These are phyloP conservation scores for Fusarium torulosum DNA, from an alignment of 2,329 filamentous ascomycete species.

Conservation along the genomic window DNA sequence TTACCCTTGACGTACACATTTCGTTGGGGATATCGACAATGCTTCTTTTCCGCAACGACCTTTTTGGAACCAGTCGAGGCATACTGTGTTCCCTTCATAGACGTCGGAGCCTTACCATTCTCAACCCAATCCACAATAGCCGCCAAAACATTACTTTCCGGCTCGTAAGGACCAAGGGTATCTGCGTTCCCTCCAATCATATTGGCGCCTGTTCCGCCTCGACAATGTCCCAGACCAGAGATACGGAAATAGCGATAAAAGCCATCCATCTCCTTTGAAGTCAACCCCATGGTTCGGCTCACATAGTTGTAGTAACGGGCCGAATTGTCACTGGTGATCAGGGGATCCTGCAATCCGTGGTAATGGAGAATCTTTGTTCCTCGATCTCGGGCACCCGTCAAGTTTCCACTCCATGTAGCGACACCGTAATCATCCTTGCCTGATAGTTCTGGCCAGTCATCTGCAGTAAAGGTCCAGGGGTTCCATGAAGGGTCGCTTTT, in stretches of 20 bases:
- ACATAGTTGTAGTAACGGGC: constrained; percentile 43
- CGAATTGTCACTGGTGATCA: constrained; percentile 36
- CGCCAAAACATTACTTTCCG: not conserved
- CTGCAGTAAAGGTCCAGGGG: constrained; percentile 44
- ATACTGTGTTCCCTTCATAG: not conserved
- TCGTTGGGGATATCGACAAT: not conserved
- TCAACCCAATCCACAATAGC: not conserved
- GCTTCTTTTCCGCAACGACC: not conserved
- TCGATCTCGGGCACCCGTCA: constrained; percentile 53
- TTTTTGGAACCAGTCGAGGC: not conserved
- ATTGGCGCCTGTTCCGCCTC: constrained; percentile 59
- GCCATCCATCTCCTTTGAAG: constrained; percentile 53
- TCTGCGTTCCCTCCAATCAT: constrained; percentile 46
- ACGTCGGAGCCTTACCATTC: not conserved
- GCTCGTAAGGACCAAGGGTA: constrained; percentile 1
- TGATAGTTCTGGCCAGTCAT: constrained; percentile 16
- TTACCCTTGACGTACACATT: not conserved
- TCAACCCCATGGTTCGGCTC: constrained; percentile 42
- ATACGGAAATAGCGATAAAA: constrained; percentile 67
- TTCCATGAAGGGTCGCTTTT: constrained; percentile 53
- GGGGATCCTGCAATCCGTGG: constrained; percentile 53
- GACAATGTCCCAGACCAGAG: constrained; percentile 64
- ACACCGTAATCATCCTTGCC: constrained; percentile 54
- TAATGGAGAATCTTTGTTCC: constrained; percentile 59
- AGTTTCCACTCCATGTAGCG: constrained; percentile 55